Base-by-base conservation (phyloP, 768 basidiomycete genomes). In the Lactarius trivialis region DNA sequence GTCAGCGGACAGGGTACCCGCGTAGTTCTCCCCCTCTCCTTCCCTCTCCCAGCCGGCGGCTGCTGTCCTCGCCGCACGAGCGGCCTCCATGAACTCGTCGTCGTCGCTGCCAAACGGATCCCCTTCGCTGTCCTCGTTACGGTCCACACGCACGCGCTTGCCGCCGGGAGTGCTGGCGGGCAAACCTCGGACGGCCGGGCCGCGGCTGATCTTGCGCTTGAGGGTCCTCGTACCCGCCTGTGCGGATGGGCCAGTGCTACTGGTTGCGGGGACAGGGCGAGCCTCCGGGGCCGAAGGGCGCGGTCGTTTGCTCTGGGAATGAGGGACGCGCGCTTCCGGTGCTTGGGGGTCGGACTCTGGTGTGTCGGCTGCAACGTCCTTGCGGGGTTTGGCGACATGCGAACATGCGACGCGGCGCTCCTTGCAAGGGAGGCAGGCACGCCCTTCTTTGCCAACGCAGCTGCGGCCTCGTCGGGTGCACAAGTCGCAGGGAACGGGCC, bases 361-460 rank as follows among this genome's bases (percentile, higher is more conserved):
- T 15, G 63, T 55, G 9, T 53, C 63, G 19, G 39, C 57, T 11
- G 63, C 34, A 4, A 56, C 58, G 45, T 64, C 63, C 54, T 60
- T 64, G n/a, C 63, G 63, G 4, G 63, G 58, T 36, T 64, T 64
- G 36, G 63, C 63, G 53, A 64, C 63, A 43, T 64, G 63, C 33
- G 63, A 64, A 54, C 63, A 64, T 41, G 63, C 63, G 32, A 64
- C 63, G 24, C 63, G 63, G 54, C 63, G 63, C 26, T 64, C 63
- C 63, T 64, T 64, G 63, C 63, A 64, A 28, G 63, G 63, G 6
- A 64, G 58, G 53, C 63, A 64, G 21, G 63, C 63, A 4, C 63
- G 58, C 7, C 63, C 63, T 28, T 64, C 63, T n/a, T 64, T 64
- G 32, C 63, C 63, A 30, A 64, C 21, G 26, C 63, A 64, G 32